Evolutionary conservation across 169 alveolate species (phyloP).

Genomic region (Cardiosporidium cionae): DNA sequence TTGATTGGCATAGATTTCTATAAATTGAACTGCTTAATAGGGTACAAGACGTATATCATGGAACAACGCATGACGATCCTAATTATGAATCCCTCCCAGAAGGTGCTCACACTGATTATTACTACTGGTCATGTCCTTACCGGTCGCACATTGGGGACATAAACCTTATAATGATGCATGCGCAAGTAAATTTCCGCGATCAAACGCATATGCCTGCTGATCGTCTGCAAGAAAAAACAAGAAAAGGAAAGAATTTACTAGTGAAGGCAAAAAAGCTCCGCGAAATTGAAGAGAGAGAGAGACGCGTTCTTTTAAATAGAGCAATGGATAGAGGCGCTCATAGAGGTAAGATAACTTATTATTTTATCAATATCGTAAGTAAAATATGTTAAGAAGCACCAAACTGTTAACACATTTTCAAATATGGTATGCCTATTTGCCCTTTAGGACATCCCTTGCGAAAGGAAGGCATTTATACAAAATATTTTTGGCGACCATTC

Average conservation of each 20-base stretch:
- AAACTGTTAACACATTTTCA: no score
- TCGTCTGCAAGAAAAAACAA: conserved; percentile 7
- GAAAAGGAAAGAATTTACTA: neutral
- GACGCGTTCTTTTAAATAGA: no score
- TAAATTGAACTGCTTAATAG: conserved; percentile 6
- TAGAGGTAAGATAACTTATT: neutral
- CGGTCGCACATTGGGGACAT: conserved; percentile 44
- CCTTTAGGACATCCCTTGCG: conserved; percentile 1
- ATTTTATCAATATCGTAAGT: neutral
- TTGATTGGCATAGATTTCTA: no score
- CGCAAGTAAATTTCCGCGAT: conserved; percentile 51
- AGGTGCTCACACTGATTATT: conserved; percentile 39
- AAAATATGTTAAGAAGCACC: no score
- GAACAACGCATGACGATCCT: conserved; percentile 27
- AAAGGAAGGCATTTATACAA: conserved; percentile 12
- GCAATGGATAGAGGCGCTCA: no score
- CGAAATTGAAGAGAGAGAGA: no score
- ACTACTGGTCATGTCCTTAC: conserved; percentile 45
- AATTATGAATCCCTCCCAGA: conserved; percentile 36
- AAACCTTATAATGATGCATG: conserved; percentile 49
- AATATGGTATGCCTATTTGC: no score
- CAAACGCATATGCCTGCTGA: conserved; percentile 48
- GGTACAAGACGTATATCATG: conserved; percentile 46
- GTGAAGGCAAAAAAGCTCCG: neutral
- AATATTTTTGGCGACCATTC: neutral